These are phyloP conservation scores for Fraxinus baroniana DNA, from an alignment of 305 asterid species.

Conservation along the genomic window DNA sequence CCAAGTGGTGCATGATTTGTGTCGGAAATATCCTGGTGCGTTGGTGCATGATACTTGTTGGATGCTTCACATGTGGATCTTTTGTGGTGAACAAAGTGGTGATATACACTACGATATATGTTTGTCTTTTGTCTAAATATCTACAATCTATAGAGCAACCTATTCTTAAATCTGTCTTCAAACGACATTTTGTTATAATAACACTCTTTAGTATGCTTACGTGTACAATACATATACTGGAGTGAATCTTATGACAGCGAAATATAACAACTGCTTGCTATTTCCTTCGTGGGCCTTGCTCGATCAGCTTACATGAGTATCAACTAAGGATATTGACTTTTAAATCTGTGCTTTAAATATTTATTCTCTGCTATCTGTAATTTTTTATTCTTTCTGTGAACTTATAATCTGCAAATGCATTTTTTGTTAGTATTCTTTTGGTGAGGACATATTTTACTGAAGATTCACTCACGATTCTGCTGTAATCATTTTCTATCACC, in stretches of 20 bases:
- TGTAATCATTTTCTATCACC: neutral
- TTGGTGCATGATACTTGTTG: neutral
- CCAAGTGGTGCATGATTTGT: neutral
- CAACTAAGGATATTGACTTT: neutral
- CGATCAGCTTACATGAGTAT: neutral
- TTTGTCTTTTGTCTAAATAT: neutral
- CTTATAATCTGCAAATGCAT: neutral
- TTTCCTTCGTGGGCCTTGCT: neutral
- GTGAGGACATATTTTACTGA: neutral
- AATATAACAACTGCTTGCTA: neutral
- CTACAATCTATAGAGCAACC: neutral
- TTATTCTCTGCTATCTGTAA: neutral
- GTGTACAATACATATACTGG: neutral
- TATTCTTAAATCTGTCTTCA: neutral
- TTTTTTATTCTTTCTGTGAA: neutral
- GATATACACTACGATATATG: neutral
- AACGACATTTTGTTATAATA: neutral
- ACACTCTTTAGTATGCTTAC: neutral
- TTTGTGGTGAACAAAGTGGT: neutral
- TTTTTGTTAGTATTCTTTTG: neutral
- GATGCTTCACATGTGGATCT: neutral
- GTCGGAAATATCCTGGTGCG: neutral
- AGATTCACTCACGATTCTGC: neutral
- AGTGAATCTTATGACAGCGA: neutral
- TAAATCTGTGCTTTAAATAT: neutral